Percentiles rank a stretch among this genome's conserved stretches.
phyloP scores from a whole-genome alignment of 2,329 filamentous ascomycete species.

The Aotearoamyces nothofagi region DNA sequence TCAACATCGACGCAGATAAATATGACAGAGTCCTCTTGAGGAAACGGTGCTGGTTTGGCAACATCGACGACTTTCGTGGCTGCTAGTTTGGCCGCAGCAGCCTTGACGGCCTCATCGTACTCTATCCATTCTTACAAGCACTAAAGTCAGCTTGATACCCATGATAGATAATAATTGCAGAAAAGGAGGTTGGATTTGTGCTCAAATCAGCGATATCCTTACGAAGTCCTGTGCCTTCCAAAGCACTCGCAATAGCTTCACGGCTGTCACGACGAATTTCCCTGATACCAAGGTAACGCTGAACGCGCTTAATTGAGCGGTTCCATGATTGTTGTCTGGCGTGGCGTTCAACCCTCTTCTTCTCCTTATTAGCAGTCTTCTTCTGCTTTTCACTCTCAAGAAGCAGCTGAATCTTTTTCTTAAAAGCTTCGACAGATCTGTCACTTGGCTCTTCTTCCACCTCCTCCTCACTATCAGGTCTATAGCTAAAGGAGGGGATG shows the following conservation, averaged over 20 bases:
- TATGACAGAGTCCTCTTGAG: conserved; percentile 39
- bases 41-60: conserved; percentile 26
- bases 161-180: too few species aligned
- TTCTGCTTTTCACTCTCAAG: conserved; percentile 32
- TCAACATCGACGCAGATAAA: conserved; percentile 77
- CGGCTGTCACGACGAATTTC: conserved; percentile 13
- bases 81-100: conserved; percentile 14
- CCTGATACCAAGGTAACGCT: conserved; percentile 59
- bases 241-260: too few species aligned
- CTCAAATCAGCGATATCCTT: neutral
- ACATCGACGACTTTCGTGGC: conserved; percentile 24
- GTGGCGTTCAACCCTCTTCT: conserved; percentile 29
- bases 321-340: conserved; percentile 34
- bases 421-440: conserved; percentile 30
- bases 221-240: neutral
- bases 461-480: conserved; percentile 14
- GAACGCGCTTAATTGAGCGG: conserved; percentile 43
- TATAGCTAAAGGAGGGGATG: conserved; percentile 18
- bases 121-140: conserved; percentile 11
- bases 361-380: conserved; percentile 29
- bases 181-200: too few species aligned
- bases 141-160: conserved; percentile 14
- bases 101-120: conserved; percentile 13
- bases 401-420: conserved; percentile 34
- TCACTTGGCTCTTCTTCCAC: conserved; percentile 18